A percentile compares a stretch with the other conserved stretches of the same genome.
Conservation (phyloP, 2,329 filamentous ascomycete species). For the Didymella pomorum region DNA sequence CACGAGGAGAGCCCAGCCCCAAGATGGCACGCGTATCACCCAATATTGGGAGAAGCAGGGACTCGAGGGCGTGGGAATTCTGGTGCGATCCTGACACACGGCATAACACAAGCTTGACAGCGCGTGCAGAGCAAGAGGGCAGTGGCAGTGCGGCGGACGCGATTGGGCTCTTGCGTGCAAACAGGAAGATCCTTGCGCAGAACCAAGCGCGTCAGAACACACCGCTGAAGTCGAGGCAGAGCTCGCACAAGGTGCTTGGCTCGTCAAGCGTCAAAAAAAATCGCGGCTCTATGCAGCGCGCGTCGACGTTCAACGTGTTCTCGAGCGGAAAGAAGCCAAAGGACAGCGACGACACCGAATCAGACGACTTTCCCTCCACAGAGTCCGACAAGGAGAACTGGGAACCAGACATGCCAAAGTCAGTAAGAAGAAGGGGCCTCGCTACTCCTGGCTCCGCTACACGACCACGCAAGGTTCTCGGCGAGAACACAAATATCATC, state of each 20-base stretch:
- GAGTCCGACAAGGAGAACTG: constrained; percentile 98
- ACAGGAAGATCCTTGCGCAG: constrained; percentile 59
- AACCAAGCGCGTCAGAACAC: constrained; percentile 73
- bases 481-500: constrained; percentile 56
- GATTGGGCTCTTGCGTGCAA: constrained; percentile 80
- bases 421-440: constrained; percentile 41
- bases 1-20: constrained; percentile 41
- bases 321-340: constrained; percentile 39
- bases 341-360: constrained; percentile 45
- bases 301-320: constrained; percentile 49
- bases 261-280: constrained; percentile 49
- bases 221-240: constrained; percentile 43
- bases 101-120: constrained; percentile 72
- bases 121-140: constrained; percentile 81
- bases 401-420: constrained; percentile 56
- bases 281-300: constrained; percentile 45
- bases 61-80: constrained; percentile 90
- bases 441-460: constrained; percentile 45
- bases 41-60: constrained; percentile 76
- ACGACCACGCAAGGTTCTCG: constrained; percentile 54
- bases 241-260: constrained; percentile 40
- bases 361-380: constrained; percentile 62
- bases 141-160: constrained; percentile 81
- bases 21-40: constrained; percentile 58
- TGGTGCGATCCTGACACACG: constrained; percentile 83